These are phyloP conservation scores for Penicillium silybi DNA, from an alignment of 495 filamentous ascomycete genomes.

Conservation along the genomic window DNA sequence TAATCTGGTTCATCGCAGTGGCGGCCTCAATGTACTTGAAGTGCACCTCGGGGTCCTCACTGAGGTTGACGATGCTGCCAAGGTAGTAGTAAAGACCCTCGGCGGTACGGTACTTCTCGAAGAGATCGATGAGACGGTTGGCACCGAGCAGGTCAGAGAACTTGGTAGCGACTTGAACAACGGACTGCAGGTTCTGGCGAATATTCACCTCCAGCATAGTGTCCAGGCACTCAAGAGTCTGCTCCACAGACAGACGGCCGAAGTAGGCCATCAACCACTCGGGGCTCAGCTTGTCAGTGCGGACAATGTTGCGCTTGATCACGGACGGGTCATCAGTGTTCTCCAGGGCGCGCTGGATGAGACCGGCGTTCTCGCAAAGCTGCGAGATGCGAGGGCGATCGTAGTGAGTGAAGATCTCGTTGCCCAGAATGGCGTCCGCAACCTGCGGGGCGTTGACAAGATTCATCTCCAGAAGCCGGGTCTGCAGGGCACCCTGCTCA, in stretches of 20 bases:
- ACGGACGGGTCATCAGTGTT: conserved; percentile 85
- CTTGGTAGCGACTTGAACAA: conserved; percentile 93
- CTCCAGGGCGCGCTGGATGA: conserved; percentile 86
- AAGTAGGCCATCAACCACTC: conserved; percentile 94
- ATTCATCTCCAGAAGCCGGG: conserved; percentile 96
- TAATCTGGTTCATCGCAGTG: conserved; percentile 83
- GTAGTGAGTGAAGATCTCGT: conserved; percentile 96
- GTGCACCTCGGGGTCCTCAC: conserved; percentile 89
- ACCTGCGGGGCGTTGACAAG: conserved; percentile 93
- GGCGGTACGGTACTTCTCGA: conserved; percentile 94
- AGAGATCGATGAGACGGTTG: conserved; percentile 79
- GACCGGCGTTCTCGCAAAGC: conserved; percentile 86
- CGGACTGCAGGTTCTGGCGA: conserved; percentile 90
- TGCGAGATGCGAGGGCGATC: conserved; percentile 82
- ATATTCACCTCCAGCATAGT: conserved; percentile 96
- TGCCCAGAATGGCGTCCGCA: conserved; percentile 93
- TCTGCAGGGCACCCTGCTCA: conserved; percentile 90
- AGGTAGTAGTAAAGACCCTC: conserved; percentile 98
- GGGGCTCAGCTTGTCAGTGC: conserved; percentile 72
- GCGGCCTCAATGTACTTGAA: conserved; percentile 99
- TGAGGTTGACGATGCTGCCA: conserved; percentile 94
- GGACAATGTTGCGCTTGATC: conserved; percentile 87
- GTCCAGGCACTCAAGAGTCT: conserved; percentile 88
- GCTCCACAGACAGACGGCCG: conserved; percentile 88
- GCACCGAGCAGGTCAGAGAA: conserved; percentile 97